Evolutionary conservation across 371 early-diverging fungal species (phyloP).

Genomic region (Rhizopus delemar): DNA sequence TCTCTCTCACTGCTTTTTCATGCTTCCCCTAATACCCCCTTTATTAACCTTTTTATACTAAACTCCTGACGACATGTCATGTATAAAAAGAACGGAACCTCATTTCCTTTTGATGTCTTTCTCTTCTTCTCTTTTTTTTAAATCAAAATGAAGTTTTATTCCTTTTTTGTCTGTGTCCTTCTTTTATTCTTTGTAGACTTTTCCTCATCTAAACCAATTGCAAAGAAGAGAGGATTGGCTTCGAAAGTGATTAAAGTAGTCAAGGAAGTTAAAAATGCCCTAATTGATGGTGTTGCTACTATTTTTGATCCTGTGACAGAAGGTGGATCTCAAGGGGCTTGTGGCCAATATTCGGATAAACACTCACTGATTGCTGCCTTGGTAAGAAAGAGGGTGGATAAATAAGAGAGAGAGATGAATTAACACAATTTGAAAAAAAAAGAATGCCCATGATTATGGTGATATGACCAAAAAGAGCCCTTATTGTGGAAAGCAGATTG

Average conservation of each 20-base stretch:
- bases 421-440: neutral
- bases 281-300: conserved; percentile 24
- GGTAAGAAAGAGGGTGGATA: conserved; percentile 16
- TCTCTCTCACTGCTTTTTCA: neutral
- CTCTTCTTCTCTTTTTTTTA: neutral
- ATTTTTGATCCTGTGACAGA: conserved; percentile 36
- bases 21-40: neutral
- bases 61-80: neutral
- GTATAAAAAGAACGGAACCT: neutral
- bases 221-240: conserved; percentile 19
- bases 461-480: conserved; percentile 30
- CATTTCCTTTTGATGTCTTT: neutral
- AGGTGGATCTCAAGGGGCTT: conserved; percentile 37
- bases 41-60: neutral
- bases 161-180: neutral
- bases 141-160: conserved; percentile 14
- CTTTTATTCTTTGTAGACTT: conserved; percentile 1
- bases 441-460: conserved; percentile 43
- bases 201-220: conserved; percentile 1
- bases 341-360: conserved; percentile 32
- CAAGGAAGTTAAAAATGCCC: conserved; percentile 9
- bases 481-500: conserved; percentile 43
- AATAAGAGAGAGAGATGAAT: neutral
- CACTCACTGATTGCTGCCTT: conserved; percentile 41
- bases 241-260: conserved; percentile 11